Conservation (phyloP, 768 basidiomycete species). For the Sporobolomyces pararoseus region DNA sequence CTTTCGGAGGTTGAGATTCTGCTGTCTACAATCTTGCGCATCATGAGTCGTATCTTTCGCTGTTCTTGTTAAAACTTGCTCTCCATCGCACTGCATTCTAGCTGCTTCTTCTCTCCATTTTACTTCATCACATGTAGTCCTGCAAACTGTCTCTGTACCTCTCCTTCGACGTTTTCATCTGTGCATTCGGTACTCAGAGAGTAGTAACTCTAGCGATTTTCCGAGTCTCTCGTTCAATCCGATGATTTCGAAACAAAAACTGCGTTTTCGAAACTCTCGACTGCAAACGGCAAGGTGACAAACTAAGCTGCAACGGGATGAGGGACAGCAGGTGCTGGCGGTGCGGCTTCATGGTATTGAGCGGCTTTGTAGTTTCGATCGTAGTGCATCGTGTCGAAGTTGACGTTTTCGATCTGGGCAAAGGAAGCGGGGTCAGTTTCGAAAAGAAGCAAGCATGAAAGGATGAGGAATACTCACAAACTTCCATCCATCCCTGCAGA, state of each 20-base stretch:
- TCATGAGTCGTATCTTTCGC: no score
- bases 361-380: conserved; percentile 15
- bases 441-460: not conserved
- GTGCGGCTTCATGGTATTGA: conserved; percentile 9
- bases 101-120: not conserved
- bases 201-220: no score
- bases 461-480: conserved; percentile 70
- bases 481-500: conserved; percentile 84
- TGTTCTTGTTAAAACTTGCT: not conserved
- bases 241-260: not conserved
- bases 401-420: conserved; percentile 34
- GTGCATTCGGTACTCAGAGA: no score
- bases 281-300: no score
- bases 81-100: not conserved
- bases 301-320: conserved; percentile 1
- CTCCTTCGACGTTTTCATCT: no score
- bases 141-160: not conserved
- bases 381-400: conserved; percentile 37
- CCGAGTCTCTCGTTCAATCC: no score
- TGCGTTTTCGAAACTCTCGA: not conserved
- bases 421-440: not conserved
- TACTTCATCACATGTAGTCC: no score
- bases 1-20: conserved; percentile 4
- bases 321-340: not conserved
- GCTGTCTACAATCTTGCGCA: no score